phyloP scores from a whole-genome alignment of 2,329 filamentous ascomycete genomes.

The Fusarium staphyleae region DNA sequence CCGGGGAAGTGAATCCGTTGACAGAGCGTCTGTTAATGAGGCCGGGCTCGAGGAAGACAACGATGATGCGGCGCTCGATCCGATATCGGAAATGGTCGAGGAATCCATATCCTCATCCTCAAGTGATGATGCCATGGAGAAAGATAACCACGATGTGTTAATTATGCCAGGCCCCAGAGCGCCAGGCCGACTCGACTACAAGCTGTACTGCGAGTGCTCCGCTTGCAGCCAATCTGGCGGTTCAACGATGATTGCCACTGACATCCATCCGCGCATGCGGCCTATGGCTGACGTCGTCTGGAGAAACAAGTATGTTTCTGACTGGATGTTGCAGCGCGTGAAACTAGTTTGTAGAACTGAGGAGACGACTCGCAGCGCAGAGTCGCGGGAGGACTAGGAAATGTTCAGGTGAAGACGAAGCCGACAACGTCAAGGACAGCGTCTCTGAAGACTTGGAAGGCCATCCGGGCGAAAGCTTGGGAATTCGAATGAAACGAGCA shows the following conservation, averaged over 20 bases:
- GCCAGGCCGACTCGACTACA: conserved; percentile 30
- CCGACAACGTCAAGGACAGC: conserved; percentile 17
- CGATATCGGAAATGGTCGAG: conserved; percentile 7
- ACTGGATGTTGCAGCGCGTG: neutral
- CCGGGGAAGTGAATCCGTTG: conserved; percentile 20
- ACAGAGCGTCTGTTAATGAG: conserved; percentile 28
- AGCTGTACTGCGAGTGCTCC: conserved; percentile 23
- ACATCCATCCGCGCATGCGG: conserved; percentile 36
- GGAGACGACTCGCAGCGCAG: neutral
- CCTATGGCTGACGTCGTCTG: conserved; percentile 7
- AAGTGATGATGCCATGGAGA: conserved; percentile 29
- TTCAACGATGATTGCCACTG: conserved; percentile 27
- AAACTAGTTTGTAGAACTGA: conserved; percentile 13
- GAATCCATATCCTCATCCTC: conserved; percentile 22
- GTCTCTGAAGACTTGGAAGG: conserved; percentile 21
- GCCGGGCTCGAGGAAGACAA: conserved; percentile 1
- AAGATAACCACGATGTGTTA: conserved; percentile 8
- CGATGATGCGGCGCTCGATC: conserved; percentile 15
- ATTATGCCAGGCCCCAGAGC: conserved; percentile 8
- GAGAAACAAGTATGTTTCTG: conserved; percentile 1
- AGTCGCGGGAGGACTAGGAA: conserved; percentile 10
- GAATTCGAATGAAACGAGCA: conserved; percentile 11
- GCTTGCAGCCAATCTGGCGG: conserved; percentile 36
- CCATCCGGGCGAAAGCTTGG: conserved; percentile 27
- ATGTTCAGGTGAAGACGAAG: conserved; percentile 19